A percentile compares a stretch with the other conserved stretches of the same genome.
phyloP scores from a whole-genome alignment of 1,284 basidiomycete species.

The Neolentinus lepideus region DNA sequence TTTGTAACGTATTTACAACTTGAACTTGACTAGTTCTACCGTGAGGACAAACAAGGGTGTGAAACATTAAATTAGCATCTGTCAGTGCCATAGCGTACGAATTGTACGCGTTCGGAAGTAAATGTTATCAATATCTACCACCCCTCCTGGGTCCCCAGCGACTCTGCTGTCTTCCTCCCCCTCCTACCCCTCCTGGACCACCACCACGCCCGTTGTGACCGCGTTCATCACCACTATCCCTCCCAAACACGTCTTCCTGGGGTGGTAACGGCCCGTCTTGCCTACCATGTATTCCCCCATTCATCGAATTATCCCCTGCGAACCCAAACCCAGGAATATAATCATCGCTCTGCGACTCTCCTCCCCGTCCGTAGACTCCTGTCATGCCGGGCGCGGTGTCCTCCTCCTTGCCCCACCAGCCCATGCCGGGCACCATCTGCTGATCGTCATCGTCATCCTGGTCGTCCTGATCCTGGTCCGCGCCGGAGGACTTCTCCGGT shows the following conservation, averaged over 20 bases:
- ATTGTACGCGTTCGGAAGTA: not conserved
- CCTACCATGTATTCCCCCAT: slow-evolving; percentile 10
- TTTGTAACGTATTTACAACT: not conserved
- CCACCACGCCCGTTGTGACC: slow-evolving; percentile 19
- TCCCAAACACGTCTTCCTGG: slow-evolving; percentile 35
- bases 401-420: slow-evolving; percentile 34
- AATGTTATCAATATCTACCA: slow-evolving; percentile 5
- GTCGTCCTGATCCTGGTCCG: slow-evolving; percentile 58
- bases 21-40: not conserved
- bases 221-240: slow-evolving; percentile 15
- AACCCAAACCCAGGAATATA: slow-evolving; percentile 48
- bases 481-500: slow-evolving; percentile 58
- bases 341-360: slow-evolving; percentile 32
- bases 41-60: too few relatives aligned
- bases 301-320: slow-evolving; percentile 6
- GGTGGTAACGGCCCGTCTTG: slow-evolving; percentile 24
- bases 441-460: slow-evolving; percentile 49
- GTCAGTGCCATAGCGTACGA: too few relatives aligned
- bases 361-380: slow-evolving; percentile 13
- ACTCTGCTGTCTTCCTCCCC: slow-evolving; percentile 12
- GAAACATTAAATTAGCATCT: too few relatives aligned
- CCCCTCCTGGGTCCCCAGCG: slow-evolving; percentile 10
- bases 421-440: slow-evolving; percentile 18
- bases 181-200: slow-evolving; percentile 16
- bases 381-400: slow-evolving; percentile 15